Evolutionary conservation across 2,329 filamentous ascomycete species (phyloP).

Genomic region (Aureobasidium sp.): DNA sequence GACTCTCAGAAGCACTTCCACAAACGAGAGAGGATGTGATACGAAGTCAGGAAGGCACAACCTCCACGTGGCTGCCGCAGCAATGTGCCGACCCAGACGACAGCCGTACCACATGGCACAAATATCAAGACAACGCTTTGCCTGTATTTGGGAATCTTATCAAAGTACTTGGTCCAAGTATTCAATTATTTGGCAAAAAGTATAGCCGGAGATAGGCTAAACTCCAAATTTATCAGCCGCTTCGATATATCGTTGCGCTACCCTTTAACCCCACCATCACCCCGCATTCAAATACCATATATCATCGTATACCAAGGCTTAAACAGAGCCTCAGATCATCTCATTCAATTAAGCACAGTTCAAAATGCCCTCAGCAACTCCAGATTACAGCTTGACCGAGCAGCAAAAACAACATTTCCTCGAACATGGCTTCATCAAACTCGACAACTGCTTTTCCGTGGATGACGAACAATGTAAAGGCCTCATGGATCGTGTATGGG

Average conservation of each 20-base stretch:
- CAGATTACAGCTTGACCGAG: slow-evolving; percentile 29
- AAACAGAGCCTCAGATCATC: no score
- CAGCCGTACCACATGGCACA: no score
- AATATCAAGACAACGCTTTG: background rate
- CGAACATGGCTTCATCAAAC: slow-evolving; percentile 45
- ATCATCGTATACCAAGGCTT: background rate
- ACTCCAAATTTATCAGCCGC: background rate
- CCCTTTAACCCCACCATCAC: background rate
- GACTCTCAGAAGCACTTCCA: no score
- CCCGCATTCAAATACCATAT: background rate
- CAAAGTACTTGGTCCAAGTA: no score
- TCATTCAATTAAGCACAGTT: no score
- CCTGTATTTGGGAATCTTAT: background rate
- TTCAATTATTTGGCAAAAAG: background rate
- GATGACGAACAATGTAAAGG: slow-evolving; percentile 32
- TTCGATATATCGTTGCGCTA: background rate
- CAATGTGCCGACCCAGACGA: no score
- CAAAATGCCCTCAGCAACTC: background rate
- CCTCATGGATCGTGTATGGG: slow-evolving; percentile 43
- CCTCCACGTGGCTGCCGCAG: no score
- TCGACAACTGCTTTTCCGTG: slow-evolving; percentile 44
- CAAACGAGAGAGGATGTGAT: no score
- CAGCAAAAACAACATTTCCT: slow-evolving; percentile 47
- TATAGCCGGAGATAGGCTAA: slow-evolving; percentile 5
- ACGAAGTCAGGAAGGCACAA: no score